These are phyloP conservation scores for Silene conica DNA, from an alignment of 148 eudicot species.

Conservation along the genomic window DNA sequence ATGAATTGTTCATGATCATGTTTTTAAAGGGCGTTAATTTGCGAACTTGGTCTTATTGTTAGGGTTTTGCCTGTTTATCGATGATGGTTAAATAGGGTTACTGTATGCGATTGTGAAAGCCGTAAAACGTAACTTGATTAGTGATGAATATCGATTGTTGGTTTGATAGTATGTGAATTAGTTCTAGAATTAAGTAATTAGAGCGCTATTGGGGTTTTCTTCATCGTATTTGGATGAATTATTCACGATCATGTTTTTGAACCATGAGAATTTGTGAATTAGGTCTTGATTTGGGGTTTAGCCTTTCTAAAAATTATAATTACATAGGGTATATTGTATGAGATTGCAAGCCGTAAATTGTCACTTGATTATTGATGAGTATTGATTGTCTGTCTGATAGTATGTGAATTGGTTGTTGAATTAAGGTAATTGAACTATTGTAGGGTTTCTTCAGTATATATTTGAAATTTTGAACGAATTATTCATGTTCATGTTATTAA, in stretches of 20 bases:
- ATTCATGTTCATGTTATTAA: background rate
- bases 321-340: background rate
- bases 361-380: background rate
- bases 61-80: too few species aligned
- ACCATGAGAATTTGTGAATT: background rate
- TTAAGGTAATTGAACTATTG: too few species aligned
- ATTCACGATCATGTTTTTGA: background rate
- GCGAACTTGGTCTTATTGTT: background rate
- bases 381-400: constrained; percentile 10
- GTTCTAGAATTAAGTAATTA: too few species aligned
- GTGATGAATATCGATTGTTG: too few species aligned
- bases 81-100: too few species aligned
- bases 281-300: background rate
- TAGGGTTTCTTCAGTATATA: too few species aligned
- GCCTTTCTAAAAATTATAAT: background rate
- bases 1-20: background rate
- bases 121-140: too few species aligned
- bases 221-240: background rate
- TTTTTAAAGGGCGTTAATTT: background rate
- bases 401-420: too few species aligned
- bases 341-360: background rate
- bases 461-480: background rate
- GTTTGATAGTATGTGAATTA: too few species aligned
- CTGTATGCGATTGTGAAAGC: too few species aligned
- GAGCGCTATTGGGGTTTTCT: background rate